These are phyloP conservation scores for Cylindrodendrum hubeiense DNA, from an alignment of 2,329 filamentous ascomycete genomes.

Conservation along the genomic window DNA sequence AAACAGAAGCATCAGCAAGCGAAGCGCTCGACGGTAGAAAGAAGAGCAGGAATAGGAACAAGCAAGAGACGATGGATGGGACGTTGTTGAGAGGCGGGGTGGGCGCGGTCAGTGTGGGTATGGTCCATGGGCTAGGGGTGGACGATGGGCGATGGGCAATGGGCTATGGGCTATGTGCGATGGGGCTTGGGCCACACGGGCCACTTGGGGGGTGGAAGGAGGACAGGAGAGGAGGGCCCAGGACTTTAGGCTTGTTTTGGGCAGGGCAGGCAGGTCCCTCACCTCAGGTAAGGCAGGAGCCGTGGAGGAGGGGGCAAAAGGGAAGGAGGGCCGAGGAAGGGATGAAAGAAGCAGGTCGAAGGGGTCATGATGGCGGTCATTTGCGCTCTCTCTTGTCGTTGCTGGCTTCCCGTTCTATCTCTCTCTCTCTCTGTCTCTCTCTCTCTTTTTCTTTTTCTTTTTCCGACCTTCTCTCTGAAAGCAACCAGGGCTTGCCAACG, in stretches of 20 bases:
- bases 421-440: slow-evolving; percentile 9
- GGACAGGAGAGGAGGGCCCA: slow-evolving; percentile 25
- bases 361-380: neutral
- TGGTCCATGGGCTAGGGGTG: slow-evolving; percentile 38
- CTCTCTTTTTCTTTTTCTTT: slow-evolving; percentile 11
- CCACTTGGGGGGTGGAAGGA: slow-evolving; percentile 25
- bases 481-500: slow-evolving; percentile 29
- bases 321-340: slow-evolving; percentile 1
- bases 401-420: neutral
- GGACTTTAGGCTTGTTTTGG: slow-evolving; percentile 27
- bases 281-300: slow-evolving; percentile 13
- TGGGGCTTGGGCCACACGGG: slow-evolving; percentile 38
- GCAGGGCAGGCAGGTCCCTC: slow-evolving; percentile 22
- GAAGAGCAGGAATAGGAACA: slow-evolving; percentile 37
- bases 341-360: neutral
- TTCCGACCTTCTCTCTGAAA: slow-evolving; percentile 17
- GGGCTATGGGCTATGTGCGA: slow-evolving; percentile 22
- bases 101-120: slow-evolving; percentile 46
- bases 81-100: slow-evolving; percentile 50
- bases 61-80: slow-evolving; percentile 47
- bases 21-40: slow-evolving; percentile 34
- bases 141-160: slow-evolving; percentile 32
- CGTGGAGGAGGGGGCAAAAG: neutral
- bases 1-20: slow-evolving; percentile 48
- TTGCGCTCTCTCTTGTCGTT: neutral